phyloP scores from a whole-genome alignment of 441 rosid genomes.

The Gossypium trilobum region DNA sequence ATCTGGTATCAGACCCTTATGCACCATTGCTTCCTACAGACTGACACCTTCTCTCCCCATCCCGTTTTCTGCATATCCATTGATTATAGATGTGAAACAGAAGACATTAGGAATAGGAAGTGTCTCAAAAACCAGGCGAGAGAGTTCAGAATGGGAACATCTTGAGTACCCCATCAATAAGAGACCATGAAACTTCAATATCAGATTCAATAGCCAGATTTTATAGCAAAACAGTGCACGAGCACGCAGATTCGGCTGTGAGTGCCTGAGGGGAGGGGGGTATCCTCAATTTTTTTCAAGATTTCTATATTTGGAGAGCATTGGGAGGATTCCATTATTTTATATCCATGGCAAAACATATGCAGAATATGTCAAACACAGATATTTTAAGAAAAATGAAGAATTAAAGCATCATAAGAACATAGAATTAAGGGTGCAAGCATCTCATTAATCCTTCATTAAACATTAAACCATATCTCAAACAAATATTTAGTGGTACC shows the following conservation, averaged over 20 bases:
- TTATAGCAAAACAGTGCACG: conserved; percentile 52
- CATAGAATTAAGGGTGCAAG: too few species aligned
- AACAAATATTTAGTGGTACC: conserved; percentile 44
- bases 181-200: conserved; percentile 54
- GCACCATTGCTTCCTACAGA: conserved; percentile 45
- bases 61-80: conserved; percentile 47
- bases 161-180: conserved; percentile 54
- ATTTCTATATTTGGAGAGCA: too few species aligned
- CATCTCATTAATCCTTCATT: conserved; percentile 23
- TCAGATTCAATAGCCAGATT: conserved; percentile 41
- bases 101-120: conserved; percentile 45
- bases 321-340: too few species aligned
- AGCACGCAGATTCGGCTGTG: conserved; percentile 18
- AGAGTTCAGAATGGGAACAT: conserved; percentile 43
- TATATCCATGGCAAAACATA: too few species aligned
- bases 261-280: too few species aligned
- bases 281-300: too few species aligned
- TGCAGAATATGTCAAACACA: too few species aligned
- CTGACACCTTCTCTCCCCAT: conserved; percentile 54
- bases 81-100: conserved; percentile 57
- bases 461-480: conserved; percentile 62
- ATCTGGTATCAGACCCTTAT: conserved; percentile 49
- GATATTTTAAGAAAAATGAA: too few species aligned
- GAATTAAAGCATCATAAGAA: too few species aligned
- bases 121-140: conserved; percentile 36